Conservation (phyloP, 2,329 filamentous ascomycete genomes). For the Rugonectria rugulosa region DNA sequence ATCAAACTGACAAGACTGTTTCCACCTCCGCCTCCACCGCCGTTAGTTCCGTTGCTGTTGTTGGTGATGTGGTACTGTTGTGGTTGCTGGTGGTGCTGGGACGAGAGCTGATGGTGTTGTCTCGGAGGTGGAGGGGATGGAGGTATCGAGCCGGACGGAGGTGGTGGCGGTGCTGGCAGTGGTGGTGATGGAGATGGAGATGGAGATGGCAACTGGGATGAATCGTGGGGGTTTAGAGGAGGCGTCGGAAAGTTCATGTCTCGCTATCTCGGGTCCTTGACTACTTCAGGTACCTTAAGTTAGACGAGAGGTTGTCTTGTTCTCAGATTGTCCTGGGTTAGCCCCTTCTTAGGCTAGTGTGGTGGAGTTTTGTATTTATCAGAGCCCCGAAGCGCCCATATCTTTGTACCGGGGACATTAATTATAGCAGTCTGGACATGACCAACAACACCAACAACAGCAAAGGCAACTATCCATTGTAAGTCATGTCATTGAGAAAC, state of each 20-base stretch:
- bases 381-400: conserved; percentile 28
- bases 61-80: conserved; percentile 27
- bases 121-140: conserved; percentile 31
- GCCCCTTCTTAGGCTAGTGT: conserved; percentile 24
- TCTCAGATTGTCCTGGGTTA: conserved; percentile 41
- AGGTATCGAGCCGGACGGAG: conserved; percentile 26
- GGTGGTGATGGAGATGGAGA: too few species aligned
- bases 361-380: conserved; percentile 26
- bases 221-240: conserved; percentile 36
- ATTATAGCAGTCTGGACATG: background rate
- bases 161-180: too few species aligned
- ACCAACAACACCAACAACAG: background rate
- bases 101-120: conserved; percentile 34
- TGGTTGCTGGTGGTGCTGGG: conserved; percentile 1
- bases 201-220: conserved; percentile 28
- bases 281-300: too few species aligned
- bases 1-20: background rate
- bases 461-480: too few species aligned
- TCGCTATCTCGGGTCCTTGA: conserved; percentile 31
- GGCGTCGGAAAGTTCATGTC: conserved; percentile 46
- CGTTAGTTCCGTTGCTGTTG: conserved; percentile 20
- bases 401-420: conserved; percentile 25
- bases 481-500: too few species aligned
- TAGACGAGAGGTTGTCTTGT: conserved; percentile 29
- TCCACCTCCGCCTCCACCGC: background rate